These are phyloP conservation scores for Boletus tylopilopsis DNA, from an alignment of 768 basidiomycete genomes.

Conservation along the genomic window DNA sequence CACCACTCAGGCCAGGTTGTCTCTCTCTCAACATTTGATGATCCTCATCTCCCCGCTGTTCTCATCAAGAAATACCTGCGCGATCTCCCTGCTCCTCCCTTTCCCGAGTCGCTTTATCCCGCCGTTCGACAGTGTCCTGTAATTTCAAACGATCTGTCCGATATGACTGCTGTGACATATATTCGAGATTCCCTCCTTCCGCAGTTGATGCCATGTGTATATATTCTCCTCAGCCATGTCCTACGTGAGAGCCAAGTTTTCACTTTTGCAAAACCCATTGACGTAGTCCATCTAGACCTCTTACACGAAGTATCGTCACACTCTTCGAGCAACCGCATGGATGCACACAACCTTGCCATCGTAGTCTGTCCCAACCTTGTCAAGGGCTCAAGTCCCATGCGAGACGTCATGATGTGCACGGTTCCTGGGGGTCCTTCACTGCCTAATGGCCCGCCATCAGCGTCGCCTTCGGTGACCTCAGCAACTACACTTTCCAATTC, in stretches of 20 bases:
- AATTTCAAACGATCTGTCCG: conserved; percentile 46
- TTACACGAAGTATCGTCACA: conserved; percentile 75
- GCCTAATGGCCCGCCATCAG: conserved; percentile 25
- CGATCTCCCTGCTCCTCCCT: conserved; percentile 76
- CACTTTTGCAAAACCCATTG: conserved; percentile 4
- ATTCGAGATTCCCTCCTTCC: conserved; percentile 68
- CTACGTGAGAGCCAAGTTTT: conserved; percentile 44
- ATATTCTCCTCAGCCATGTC: conserved; percentile 69
- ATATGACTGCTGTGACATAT: conserved; percentile 58
- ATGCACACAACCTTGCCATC: conserved; percentile 76
- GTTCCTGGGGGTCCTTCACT: conserved; percentile 49
- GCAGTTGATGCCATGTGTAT: conserved; percentile 63
- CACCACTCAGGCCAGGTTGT: conserved; percentile 62
- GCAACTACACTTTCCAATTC: conserved; percentile 19
- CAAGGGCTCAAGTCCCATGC: conserved; percentile 59
- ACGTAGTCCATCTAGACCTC: conserved; percentile 47
- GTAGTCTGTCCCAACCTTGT: conserved; percentile 80
- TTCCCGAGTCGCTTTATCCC: conserved; percentile 66
- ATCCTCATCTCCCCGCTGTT: conserved; percentile 80
- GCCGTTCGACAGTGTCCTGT: conserved; percentile 64
- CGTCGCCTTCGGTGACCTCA: conserved; percentile 13
- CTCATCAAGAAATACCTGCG: conserved; percentile 83
- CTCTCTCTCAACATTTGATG: conserved; percentile 68
- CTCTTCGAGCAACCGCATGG: conserved; percentile 70
- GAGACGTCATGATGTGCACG: conserved; percentile 72